Evolutionary conservation across 306 rosid genomes (phyloP).

Genomic region (Pachyrhizus erosus): DNA sequence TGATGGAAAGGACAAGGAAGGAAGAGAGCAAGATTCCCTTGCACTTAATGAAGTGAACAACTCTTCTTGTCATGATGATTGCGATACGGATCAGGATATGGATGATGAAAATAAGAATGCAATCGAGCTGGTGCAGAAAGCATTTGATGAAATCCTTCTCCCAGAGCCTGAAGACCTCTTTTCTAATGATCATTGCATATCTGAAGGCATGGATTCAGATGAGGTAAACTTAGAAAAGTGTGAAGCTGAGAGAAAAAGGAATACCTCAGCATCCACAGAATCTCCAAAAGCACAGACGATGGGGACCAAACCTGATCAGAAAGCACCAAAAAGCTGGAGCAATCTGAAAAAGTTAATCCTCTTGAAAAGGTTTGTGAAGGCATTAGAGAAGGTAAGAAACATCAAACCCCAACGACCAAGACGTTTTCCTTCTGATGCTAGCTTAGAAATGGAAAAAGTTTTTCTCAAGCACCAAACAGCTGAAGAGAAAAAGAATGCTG

Average conservation of each 20-base stretch:
- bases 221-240: slow-evolving; percentile 41
- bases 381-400: slow-evolving; percentile 74
- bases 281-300: slow-evolving; percentile 41
- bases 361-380: slow-evolving; percentile 86
- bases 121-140: slow-evolving; percentile 77
- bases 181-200: slow-evolving; percentile 39
- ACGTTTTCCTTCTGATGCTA: slow-evolving; percentile 51
- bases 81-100: slow-evolving; percentile 44
- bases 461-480: slow-evolving; percentile 61
- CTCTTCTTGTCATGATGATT: slow-evolving; percentile 37
- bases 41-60: slow-evolving; percentile 35
- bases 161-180: slow-evolving; percentile 63
- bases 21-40: slow-evolving; percentile 43
- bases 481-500: slow-evolving; percentile 64
- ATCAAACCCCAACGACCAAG: slow-evolving; percentile 48
- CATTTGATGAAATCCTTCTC: slow-evolving; percentile 86
- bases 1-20: slow-evolving; percentile 47
- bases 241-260: slow-evolving; percentile 44
- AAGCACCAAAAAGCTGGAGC: slow-evolving; percentile 76
- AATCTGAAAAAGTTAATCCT: slow-evolving; percentile 72
- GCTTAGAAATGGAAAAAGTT: slow-evolving; percentile 62
- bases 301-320: slow-evolving; percentile 51
- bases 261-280: slow-evolving; percentile 33
- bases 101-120: slow-evolving; percentile 47
- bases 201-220: slow-evolving; percentile 45